Evolutionary conservation across 1,139 yeast genomes (phyloP), one percentile per base, ranked within the genome.

Genomic region (Meyerozyma elateridarum): DNA sequence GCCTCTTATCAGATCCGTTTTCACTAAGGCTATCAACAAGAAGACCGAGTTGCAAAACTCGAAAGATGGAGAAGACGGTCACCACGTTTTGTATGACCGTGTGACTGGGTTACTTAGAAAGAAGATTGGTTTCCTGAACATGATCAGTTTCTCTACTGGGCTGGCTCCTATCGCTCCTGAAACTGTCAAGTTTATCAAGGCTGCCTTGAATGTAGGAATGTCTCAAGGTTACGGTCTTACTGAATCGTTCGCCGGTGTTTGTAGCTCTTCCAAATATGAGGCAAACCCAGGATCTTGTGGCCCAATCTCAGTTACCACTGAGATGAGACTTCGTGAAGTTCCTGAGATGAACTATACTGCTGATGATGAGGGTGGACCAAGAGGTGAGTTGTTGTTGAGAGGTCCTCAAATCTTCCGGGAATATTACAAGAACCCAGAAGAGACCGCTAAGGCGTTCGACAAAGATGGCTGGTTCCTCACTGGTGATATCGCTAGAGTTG

Each of bases 391-490:
- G 35, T 63, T 73, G 52, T 51, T 83, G 22, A 65, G 89, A 35
- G 91, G 93, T 2, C 77, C 84, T 4, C 85, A 77, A 48, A 62
- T 77, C 22, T 79, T 82, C 51, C 45, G 49, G 20, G 74, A 71
- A 9, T 84, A 84, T 56, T 81, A 56, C 59, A 73, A 79, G 48
- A 74, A 76, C 43, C 67, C 66, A 7, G 64, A 65, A 26, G 79
- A 73, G 41, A 76, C 84, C 2, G 51, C 48, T 12, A 70, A 68
- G 32, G 67, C 76, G 3, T 49, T 79, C 32, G 83, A 77, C 44
- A 54, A 62, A 25, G 81, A 81, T 15, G 88, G 88, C 7, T 83
- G 88, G 85, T 82, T 81, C 57, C 64, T 68, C 29, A 81, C 91
- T 12, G 93, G 93, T 31, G 93, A 83, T 56, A 74, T 83, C 42